Base-by-base conservation (phyloP, 2,329 filamentous ascomycete species). In the Pseudogymnoascus sp. region DNA sequence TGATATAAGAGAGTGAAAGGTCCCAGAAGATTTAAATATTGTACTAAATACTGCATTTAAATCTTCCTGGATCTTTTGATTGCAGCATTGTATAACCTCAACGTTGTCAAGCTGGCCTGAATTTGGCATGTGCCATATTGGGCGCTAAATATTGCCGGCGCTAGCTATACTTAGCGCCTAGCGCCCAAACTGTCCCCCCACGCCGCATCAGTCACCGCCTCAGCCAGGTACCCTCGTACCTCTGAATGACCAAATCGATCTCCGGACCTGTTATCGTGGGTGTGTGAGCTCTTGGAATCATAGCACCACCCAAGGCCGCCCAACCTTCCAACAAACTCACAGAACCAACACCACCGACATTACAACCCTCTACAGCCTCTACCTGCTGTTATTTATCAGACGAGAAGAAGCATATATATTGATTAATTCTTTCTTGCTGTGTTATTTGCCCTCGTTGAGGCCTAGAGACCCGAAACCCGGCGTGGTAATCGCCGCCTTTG, bases 201-300 rank as follows among this genome's bases (percentile, higher is more conserved):
- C 43, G 43, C 43, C 43, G 45, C 4, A 31, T n/a, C 11, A 52
- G 45, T 52, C 45, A 52, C 45, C 45, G 45, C 45, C 45, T 31
- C 25, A 33, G 25, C 25, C 45, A 52, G 45, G 45, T 52, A 52
- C 45, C 45, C 8, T 52, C 45, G 45, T 52, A 52, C 45, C 45
- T 52, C 45, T 52, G 45, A 52, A 52, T 52, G 45, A 52, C 45
- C 45, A 52, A 52, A 52, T 52, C 45, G 25, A 52, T 52, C 25
- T 52, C 45, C 45, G 9, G 45, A 31, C 45, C 45, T 52, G 45
- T 31, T 18, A 31, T 52, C 45, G 45, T 31, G 45, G 8, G 45
- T 31, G 14, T 25, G 45, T 52, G 25, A 52, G 45, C 45, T 52
- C 25, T 23, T 43, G 45, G 45, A 52, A 52, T 52, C 45, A 31